A percentile compares a stretch with the other conserved stretches of the same genome.
These are phyloP conservation scores for Tulasnella calospora DNA, from an alignment of 768 basidiomycete species.

Conservation along the genomic window DNA sequence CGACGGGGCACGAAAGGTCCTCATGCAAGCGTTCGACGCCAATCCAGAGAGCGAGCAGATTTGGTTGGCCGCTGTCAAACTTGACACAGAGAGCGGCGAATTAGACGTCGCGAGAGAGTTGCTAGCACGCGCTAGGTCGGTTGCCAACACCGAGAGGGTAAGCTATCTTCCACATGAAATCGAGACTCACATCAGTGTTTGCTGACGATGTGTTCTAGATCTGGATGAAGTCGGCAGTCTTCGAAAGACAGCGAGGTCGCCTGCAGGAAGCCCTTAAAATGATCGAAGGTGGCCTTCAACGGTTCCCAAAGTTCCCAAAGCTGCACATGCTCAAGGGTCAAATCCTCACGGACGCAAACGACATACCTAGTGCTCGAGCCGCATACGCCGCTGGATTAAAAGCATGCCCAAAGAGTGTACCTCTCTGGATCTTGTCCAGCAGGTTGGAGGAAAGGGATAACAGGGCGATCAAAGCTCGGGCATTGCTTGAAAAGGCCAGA, in stretches of 20 bases:
- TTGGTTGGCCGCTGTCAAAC: conserved; percentile 95
- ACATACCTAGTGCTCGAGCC: conserved; percentile 62
- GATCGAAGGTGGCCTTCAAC: conserved; percentile 64
- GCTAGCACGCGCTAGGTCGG: conserved; percentile 79
- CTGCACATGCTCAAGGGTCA: conserved; percentile 97
- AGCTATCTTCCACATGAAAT: conserved; percentile 32
- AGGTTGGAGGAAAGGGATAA: conserved; percentile 86
- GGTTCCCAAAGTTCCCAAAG: conserved; percentile 87
- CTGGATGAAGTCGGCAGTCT: conserved; percentile 98
- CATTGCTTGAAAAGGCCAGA: conserved; percentile 84
- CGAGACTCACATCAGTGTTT: neutral
- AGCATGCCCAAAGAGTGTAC: conserved; percentile 76
- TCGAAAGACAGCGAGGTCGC: conserved; percentile 85
- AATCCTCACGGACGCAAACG: conserved; percentile 63
- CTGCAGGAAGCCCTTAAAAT: conserved; percentile 69
- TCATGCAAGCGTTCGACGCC: conserved; percentile 84
- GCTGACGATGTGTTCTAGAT: conserved; percentile 51
- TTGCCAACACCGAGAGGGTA: conserved; percentile 88
- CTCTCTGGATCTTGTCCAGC: conserved; percentile 85
- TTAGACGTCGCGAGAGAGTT: conserved; percentile 79
- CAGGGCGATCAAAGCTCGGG: conserved; percentile 86
- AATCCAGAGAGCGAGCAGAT: conserved; percentile 97
- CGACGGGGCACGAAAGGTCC: conserved; percentile 80
- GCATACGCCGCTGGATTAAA: conserved; percentile 82
- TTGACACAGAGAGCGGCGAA: conserved; percentile 94